Evolutionary conservation across 441 rosid species (phyloP).

Genomic region (Gossypium schwendimanii): DNA sequence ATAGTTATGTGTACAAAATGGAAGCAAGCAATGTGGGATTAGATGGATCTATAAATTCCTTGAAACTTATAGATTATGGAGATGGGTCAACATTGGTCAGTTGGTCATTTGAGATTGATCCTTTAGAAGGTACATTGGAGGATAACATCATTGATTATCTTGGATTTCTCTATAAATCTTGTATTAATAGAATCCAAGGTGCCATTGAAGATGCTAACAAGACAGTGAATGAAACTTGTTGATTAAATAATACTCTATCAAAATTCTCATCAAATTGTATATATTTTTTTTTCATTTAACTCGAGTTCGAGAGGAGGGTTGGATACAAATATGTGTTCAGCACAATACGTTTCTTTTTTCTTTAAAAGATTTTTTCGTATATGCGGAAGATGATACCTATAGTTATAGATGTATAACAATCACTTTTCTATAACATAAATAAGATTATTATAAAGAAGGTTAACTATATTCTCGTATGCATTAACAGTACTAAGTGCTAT

Average conservation of each 20-base stretch:
- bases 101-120: slow-evolving; percentile 43
- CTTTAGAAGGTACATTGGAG: slow-evolving; percentile 35
- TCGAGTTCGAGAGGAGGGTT: too few species aligned
- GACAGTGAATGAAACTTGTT: too few species aligned
- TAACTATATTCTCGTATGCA: too few species aligned
- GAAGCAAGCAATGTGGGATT: slow-evolving; percentile 52
- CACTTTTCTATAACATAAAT: too few species aligned
- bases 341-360: neutral
- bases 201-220: slow-evolving; percentile 23
- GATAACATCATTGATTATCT: slow-evolving; percentile 38
- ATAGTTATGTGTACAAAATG: slow-evolving; percentile 37
- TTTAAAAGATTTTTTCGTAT: neutral
- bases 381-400: neutral
- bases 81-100: slow-evolving; percentile 29
- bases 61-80: slow-evolving; percentile 39
- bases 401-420: too few species aligned
- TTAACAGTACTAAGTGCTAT: too few species aligned
- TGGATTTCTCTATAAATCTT: slow-evolving; percentile 52
- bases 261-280: too few species aligned
- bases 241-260: too few species aligned
- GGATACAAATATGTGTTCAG: neutral
- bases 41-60: slow-evolving; percentile 39
- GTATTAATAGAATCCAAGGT: slow-evolving; percentile 39
- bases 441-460: too few species aligned
- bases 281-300: too few species aligned